Evolutionary conservation across 352 stramenopile genomes (phyloP).

Genomic region (Phytophthora pini): DNA sequence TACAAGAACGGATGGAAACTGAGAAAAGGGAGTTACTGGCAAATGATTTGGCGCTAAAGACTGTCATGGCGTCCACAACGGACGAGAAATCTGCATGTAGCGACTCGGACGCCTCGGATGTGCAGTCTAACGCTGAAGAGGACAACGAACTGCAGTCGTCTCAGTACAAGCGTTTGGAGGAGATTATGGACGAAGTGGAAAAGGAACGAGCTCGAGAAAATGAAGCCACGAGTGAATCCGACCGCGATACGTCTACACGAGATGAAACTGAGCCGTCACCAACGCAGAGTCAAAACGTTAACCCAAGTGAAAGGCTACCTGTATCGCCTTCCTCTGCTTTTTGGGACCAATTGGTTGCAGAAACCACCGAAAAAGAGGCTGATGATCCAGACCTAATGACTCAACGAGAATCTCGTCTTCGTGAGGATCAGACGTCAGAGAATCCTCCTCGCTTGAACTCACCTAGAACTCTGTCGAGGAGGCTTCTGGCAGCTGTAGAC

Average conservation of each 20-base stretch:
- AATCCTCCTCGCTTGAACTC: conserved; percentile 43
- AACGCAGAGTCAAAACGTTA: neutral
- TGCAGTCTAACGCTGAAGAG: conserved; percentile 5
- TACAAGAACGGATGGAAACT: conserved; percentile 27
- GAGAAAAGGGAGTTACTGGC: conserved; percentile 27
- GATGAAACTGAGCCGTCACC: conserved; percentile 1
- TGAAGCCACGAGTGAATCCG: neutral
- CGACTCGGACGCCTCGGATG: conserved; percentile 2
- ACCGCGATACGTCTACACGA: neutral
- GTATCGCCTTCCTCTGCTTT: conserved; percentile 32
- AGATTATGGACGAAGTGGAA: conserved; percentile 58
- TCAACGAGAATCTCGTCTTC: conserved; percentile 27
- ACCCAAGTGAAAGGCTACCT: neutral
- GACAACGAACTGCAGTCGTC: conserved; percentile 1
- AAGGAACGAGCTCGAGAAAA: conserved; percentile 34
- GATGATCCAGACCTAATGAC: conserved; percentile 33
- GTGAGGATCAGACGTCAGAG: conserved; percentile 25
- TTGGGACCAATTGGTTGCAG: conserved; percentile 38
- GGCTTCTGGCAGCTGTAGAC: conserved; percentile 66
- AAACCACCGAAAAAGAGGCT: conserved; percentile 15
- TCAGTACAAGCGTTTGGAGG: conserved; percentile 42
- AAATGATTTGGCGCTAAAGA: conserved; percentile 35
- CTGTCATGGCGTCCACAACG: conserved; percentile 41
- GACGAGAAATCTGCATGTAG: neutral
- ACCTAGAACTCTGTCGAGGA: conserved; percentile 51